Evolutionary conservation across 2,329 filamentous ascomycete genomes (phyloP).

Genomic region (Pseudogymnoascus verrucosus): DNA sequence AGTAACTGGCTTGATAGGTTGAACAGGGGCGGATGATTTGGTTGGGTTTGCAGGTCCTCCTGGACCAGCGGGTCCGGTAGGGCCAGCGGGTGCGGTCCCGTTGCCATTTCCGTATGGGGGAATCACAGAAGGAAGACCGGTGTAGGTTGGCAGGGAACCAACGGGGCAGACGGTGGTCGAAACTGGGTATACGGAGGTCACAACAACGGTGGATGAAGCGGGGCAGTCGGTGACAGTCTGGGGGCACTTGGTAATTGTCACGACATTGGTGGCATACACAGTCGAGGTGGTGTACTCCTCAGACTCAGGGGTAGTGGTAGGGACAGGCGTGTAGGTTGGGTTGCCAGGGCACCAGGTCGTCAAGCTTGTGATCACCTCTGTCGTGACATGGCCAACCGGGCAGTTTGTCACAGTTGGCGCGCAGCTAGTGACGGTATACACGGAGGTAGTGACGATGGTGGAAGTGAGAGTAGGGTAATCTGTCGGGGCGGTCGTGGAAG

Average conservation of each 20-base stretch:
- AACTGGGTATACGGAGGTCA: not conserved
- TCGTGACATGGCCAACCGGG: slow-evolving; percentile 36
- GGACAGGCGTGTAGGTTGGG: slow-evolving; percentile 5
- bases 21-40: not conserved
- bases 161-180: slow-evolving; percentile 4
- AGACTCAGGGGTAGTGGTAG: not conserved
- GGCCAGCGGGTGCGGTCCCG: not conserved
- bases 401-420: slow-evolving; percentile 41
- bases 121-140: not conserved
- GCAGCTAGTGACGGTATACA: slow-evolving; percentile 44
- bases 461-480: slow-evolving; percentile 23
- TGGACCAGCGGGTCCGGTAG: not conserved
- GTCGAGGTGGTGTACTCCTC: slow-evolving; percentile 11
- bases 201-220: not conserved
- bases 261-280: slow-evolving; percentile 11
- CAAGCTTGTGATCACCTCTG: slow-evolving; percentile 34
- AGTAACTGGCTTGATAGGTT: not conserved
- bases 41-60: not conserved
- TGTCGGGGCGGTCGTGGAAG: not conserved
- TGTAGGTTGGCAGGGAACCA: not conserved
- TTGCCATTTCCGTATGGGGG: slow-evolving; percentile 4
- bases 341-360: slow-evolving; percentile 38
- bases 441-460: slow-evolving; percentile 42
- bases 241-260: slow-evolving; percentile 8
- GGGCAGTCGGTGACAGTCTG: slow-evolving; percentile 9